Evolutionary conservation across 306 rosid species (phyloP).

Genomic region (Vigna radiata): DNA sequence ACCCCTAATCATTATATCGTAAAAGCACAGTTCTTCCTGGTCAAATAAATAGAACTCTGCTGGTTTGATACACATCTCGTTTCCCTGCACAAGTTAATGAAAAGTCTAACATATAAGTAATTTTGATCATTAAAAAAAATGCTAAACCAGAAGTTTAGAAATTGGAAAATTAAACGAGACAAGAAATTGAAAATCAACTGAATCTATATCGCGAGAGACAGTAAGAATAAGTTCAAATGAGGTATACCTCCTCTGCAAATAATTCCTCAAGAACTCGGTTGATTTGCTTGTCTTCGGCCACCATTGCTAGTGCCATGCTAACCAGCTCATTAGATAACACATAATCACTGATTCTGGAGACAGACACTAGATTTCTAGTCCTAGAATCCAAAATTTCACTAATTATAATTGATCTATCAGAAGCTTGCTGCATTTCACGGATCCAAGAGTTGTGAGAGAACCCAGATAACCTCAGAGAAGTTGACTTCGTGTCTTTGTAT

Average conservation of each 20-base stretch:
- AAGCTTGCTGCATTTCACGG: conserved; percentile 97
- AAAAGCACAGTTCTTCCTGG: conserved; percentile 87
- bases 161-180: background rate
- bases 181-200: conserved; percentile 29
- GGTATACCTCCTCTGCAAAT: conserved; percentile 84
- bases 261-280: conserved; percentile 99
- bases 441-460: conserved; percentile 97
- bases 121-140: background rate
- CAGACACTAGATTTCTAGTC: conserved; percentile 97
- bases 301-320: conserved; percentile 99
- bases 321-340: conserved; percentile 95
- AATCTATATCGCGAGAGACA: conserved; percentile 21
- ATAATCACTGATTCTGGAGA: conserved; percentile 95
- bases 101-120: conserved; percentile 12
- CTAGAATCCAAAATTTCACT: conserved; percentile 98
- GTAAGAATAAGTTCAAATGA: conserved; percentile 1
- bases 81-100: conserved; percentile 69
- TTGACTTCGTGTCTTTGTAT: conserved; percentile 69
- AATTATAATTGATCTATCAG: conserved; percentile 89
- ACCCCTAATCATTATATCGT: conserved; percentile 87
- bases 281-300: conserved; percentile 98
- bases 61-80: conserved; percentile 89
- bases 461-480: conserved; percentile 72
- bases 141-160: conserved; percentile 16
- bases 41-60: conserved; percentile 92